These are phyloP conservation scores for Ogataea minuta DNA, from an alignment of 805 yeast species.

Conservation along the genomic window DNA sequence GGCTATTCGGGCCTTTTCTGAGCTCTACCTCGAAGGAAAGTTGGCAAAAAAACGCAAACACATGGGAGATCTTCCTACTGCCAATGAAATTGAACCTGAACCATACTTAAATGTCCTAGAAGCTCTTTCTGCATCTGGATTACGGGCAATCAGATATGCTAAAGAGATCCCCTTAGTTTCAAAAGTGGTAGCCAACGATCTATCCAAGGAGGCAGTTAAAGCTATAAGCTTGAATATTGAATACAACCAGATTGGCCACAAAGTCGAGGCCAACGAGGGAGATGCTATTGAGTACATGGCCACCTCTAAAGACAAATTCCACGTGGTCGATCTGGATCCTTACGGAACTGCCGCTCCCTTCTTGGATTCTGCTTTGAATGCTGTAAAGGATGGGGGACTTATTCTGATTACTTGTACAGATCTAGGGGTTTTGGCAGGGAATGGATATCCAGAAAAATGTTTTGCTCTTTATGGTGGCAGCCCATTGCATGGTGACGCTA, in stretches of 20 bases:
- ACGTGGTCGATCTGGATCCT: constrained; percentile 92
- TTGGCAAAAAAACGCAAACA: constrained; percentile 30
- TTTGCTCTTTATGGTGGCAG: constrained; percentile 93
- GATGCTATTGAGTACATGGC: constrained; percentile 91
- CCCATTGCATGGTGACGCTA: constrained; percentile 78
- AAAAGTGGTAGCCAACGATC: constrained; percentile 83
- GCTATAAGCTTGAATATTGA: constrained; percentile 71
- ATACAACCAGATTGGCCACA: constrained; percentile 56
- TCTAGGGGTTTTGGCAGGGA: constrained; percentile 92
- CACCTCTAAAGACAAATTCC: constrained; percentile 52
- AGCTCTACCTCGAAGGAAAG: constrained; percentile 46
- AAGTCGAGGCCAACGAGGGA: constrained; percentile 69
- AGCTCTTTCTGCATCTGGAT: constrained; percentile 92
- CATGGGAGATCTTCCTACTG: constrained; percentile 6
- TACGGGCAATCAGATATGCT: constrained; percentile 90
- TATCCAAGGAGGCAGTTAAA: constrained; percentile 80
- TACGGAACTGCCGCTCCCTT: constrained; percentile 98
- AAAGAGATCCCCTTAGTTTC: constrained; percentile 80
- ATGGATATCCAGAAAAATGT: constrained; percentile 95
- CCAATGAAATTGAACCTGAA: constrained; percentile 9
- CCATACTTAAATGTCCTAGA: constrained; percentile 74
- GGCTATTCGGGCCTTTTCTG: constrained; percentile 85
- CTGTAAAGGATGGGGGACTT: constrained; percentile 80
- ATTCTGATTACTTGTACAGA: constrained; percentile 94
- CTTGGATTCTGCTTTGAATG: constrained; percentile 85